Percentiles rank a stretch among this genome's conserved stretches.
phyloP scores from a whole-genome alignment of 805 yeast genomes.

The Starmerella stigmatis region DNA sequence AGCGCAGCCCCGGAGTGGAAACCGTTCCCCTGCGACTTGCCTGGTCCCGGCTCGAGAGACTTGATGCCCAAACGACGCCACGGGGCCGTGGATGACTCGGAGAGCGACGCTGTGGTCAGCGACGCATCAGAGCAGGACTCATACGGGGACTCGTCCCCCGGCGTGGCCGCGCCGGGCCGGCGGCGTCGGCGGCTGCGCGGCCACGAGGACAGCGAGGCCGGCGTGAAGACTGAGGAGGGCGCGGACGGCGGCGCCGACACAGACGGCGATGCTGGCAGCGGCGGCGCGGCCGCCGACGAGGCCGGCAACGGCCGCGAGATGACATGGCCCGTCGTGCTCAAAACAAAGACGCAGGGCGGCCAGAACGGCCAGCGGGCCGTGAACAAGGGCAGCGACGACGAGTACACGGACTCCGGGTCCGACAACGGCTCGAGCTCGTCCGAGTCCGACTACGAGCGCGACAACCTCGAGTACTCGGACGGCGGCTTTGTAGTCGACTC shows the following conservation, averaged over 20 bases:
- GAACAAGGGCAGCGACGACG: slow-evolving; percentile 8
- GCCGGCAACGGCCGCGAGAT: slow-evolving; percentile 1
- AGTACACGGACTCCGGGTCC: slow-evolving; percentile 8
- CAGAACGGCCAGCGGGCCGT: not conserved
- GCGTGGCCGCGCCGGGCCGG: not conserved
- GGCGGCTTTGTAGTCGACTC: slow-evolving; percentile 24
- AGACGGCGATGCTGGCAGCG: not conserved
- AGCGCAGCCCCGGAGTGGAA: too few relatives aligned
- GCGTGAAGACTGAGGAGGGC: slow-evolving; percentile 5
- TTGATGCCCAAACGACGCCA: slow-evolving; percentile 16
- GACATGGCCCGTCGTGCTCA: slow-evolving; percentile 13
- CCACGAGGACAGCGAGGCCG: not conserved
- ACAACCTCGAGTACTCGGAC: slow-evolving; percentile 17
- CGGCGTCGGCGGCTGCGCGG: slow-evolving; percentile 5
- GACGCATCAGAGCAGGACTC: not conserved
- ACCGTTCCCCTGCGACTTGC: too few relatives aligned
- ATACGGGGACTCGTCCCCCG: not conserved
- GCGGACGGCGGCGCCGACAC: not conserved
- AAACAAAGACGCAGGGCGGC: slow-evolving; percentile 6
- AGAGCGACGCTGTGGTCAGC: slow-evolving; percentile 1
- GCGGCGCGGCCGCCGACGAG: not conserved
- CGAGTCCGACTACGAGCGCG: slow-evolving; percentile 4
- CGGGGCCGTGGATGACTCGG: slow-evolving; percentile 14
- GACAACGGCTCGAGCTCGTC: not conserved
- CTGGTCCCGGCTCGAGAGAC: too few relatives aligned